Percentiles rank a stretch among this genome's conserved stretches.
Conservation (phyloP, 371 early-diverging fungal species). For the Batrachochytrium dendrobatidis region DNA sequence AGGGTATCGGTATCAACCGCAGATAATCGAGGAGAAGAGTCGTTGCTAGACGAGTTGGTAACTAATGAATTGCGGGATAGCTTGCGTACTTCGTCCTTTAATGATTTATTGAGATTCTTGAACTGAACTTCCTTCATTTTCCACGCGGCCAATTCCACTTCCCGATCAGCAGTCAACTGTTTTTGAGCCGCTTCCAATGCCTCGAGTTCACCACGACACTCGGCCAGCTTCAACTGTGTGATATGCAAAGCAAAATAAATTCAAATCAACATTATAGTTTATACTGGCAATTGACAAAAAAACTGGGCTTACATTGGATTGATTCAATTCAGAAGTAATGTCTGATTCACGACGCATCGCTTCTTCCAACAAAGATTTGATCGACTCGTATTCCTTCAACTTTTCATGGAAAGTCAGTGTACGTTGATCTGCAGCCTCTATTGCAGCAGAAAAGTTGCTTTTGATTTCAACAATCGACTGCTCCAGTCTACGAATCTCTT, state of each 20-base stretch:
- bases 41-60: slow-evolving; percentile 8
- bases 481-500: neutral
- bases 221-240: neutral
- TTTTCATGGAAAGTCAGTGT: neutral
- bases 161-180: neutral
- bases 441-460: neutral
- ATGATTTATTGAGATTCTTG: slow-evolving; percentile 39
- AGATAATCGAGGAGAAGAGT: slow-evolving; percentile 16
- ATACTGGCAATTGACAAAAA: too few species aligned
- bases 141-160: neutral
- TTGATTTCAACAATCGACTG: neutral
- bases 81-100: slow-evolving; percentile 44
- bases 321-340: too few species aligned
- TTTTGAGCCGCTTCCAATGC: neutral
- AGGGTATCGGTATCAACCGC: slow-evolving; percentile 19
- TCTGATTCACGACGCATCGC: neutral
- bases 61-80: slow-evolving; percentile 26
- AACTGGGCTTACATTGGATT: too few species aligned
- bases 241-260: neutral
- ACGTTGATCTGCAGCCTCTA: neutral
- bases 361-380: neutral
- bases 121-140: slow-evolving; percentile 30
- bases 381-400: neutral
- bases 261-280: too few species aligned
- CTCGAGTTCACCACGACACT: neutral